These are phyloP conservation scores for Citeromyces siamensis DNA, from an alignment of 1,139 yeast species.

Conservation along the genomic window DNA sequence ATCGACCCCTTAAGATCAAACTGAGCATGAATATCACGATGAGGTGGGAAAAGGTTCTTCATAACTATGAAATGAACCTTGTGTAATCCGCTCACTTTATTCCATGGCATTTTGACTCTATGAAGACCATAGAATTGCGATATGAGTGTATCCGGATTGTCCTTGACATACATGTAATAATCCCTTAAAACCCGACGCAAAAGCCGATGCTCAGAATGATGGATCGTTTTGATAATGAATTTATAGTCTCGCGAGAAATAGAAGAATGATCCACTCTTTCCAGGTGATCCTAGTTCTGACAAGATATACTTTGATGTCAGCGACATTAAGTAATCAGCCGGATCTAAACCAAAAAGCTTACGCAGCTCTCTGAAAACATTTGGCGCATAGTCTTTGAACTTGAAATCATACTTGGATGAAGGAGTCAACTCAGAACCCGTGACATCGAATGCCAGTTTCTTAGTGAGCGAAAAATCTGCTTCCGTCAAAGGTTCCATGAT, in stretches of 20 bases:
- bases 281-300: constrained; percentile 91
- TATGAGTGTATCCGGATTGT: constrained; percentile 77
- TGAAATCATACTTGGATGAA: constrained; percentile 87
- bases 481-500: constrained; percentile 62
- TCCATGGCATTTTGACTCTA: constrained; percentile 77
- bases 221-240: constrained; percentile 92
- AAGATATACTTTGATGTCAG: constrained; percentile 87
- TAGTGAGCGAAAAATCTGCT: constrained; percentile 56
- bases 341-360: constrained; percentile 72
- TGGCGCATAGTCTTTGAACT: constrained; percentile 94
- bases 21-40: constrained; percentile 73
- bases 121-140: constrained; percentile 95
- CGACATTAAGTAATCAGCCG: constrained; percentile 90
- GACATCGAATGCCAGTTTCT: constrained; percentile 76
- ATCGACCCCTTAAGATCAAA: constrained; percentile 93
- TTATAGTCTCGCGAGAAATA: constrained; percentile 90
- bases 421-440: constrained; percentile 89
- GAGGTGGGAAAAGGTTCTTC: constrained; percentile 96
- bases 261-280: constrained; percentile 93
- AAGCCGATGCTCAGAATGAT: constrained; percentile 84
- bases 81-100: constrained; percentile 31
- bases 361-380: constrained; percentile 86
- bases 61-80: constrained; percentile 91
- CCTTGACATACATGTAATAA: constrained; percentile 71
- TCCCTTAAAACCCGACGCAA: constrained; percentile 62